Conservation (phyloP, 306 rosid genomes). For the Quercus suber region DNA sequence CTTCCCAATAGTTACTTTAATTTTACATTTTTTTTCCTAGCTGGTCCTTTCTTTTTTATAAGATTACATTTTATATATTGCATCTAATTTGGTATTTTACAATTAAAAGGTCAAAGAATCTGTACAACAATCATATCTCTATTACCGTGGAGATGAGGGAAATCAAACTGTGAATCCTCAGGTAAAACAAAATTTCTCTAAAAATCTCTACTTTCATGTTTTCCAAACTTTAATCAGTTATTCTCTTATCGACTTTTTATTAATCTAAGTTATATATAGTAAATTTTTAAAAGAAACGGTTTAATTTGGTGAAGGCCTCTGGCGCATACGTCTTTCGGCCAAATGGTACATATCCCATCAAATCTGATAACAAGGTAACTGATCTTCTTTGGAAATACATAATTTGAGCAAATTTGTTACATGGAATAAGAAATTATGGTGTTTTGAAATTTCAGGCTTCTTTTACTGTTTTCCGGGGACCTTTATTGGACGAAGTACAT, state of each 20-base stretch:
- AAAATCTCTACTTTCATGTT: background rate
- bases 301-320: slow-evolving; percentile 25
- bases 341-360: slow-evolving; percentile 44
- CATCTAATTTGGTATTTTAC: too few species aligned
- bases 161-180: slow-evolving; percentile 28
- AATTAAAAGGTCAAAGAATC: slow-evolving; percentile 38
- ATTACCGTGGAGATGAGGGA: slow-evolving; percentile 43
- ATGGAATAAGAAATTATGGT: background rate
- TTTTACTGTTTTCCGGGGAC: slow-evolving; percentile 45
- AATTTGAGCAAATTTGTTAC: too few species aligned
- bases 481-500: slow-evolving; percentile 53
- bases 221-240: too few species aligned
- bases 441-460: slow-evolving; percentile 32
- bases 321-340: slow-evolving; percentile 61
- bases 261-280: background rate
- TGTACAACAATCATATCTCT: slow-evolving; percentile 44
- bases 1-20: too few species aligned
- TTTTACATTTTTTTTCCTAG: too few species aligned
- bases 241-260: too few species aligned
- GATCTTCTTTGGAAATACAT: background rate
- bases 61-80: too few species aligned
- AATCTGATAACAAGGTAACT: slow-evolving; percentile 35
- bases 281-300: background rate
- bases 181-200: slow-evolving; percentile 24
- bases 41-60: too few species aligned